Conservation (phyloP, 805 yeast species). For the Candida endomychidarum region DNA sequence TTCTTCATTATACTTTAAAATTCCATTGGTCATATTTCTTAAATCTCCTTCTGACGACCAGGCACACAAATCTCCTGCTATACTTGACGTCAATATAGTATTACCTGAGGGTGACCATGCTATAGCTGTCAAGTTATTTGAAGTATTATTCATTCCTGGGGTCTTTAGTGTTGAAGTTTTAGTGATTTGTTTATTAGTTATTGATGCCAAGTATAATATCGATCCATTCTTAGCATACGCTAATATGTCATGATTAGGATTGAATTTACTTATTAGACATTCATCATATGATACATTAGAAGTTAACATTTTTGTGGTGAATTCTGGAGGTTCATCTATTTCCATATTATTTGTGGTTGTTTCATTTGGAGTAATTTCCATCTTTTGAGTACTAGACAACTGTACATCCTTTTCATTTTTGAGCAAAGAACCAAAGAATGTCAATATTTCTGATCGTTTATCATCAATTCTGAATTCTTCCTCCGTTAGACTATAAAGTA, state of each 20-base stretch:
- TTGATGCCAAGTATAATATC: slow-evolving; percentile 44
- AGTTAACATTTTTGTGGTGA: slow-evolving; percentile 35
- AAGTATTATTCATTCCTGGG: slow-evolving; percentile 22
- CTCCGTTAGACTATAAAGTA: slow-evolving; percentile 73
- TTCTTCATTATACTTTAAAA: slow-evolving; percentile 12
- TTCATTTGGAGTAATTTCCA: not conserved
- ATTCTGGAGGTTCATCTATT: slow-evolving; percentile 9
- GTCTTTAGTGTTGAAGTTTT: slow-evolving; percentile 32
- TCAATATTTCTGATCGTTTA: slow-evolving; percentile 28
- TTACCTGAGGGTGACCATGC: slow-evolving; percentile 72
- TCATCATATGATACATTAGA: slow-evolving; percentile 42
- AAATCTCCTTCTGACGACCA: slow-evolving; percentile 76
- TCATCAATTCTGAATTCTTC: slow-evolving; percentile 39
- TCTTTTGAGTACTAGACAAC: slow-evolving; percentile 14
- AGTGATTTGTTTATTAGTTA: slow-evolving; percentile 27
- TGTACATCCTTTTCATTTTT: slow-evolving; percentile 33
- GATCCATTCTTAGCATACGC: slow-evolving; percentile 57
- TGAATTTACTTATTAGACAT: slow-evolving; percentile 54
- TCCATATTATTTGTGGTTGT: slow-evolving; percentile 1
- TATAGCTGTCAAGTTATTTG: slow-evolving; percentile 31
- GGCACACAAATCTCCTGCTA: slow-evolving; percentile 71
- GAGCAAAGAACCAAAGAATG: slow-evolving; percentile 55
- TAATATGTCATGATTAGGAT: slow-evolving; percentile 48
- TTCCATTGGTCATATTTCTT: slow-evolving; percentile 41
- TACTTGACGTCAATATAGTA: slow-evolving; percentile 59